Conservation (phyloP, 495 filamentous ascomycete genomes). For the Penicillium macrosclerotiorum region DNA sequence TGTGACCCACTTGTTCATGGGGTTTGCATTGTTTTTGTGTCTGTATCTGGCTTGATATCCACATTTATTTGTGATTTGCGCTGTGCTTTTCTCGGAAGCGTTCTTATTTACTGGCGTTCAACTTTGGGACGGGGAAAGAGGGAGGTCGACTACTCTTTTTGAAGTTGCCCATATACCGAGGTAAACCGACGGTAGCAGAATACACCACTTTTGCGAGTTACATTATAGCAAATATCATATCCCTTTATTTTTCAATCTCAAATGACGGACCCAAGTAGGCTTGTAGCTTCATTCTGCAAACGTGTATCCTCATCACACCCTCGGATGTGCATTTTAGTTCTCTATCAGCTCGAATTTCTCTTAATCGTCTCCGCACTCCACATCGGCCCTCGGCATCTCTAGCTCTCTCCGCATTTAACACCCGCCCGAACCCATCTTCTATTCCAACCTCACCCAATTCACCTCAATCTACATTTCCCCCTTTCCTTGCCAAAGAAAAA, state of each 20-base stretch:
- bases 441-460: not conserved
- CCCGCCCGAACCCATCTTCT: no score
- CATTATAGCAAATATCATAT: no score
- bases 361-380: no score
- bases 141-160: not conserved
- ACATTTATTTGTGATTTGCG: conserved; percentile 13
- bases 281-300: no score
- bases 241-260: not conserved
- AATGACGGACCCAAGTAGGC: no score
- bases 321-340: no score
- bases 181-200: conserved; percentile 4
- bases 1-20: conserved; percentile 1
- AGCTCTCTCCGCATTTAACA: conserved; percentile 23
- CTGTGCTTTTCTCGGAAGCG: no score
- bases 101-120: conserved; percentile 21
- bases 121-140: conserved; percentile 1
- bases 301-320: no score
- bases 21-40: conserved; percentile 1
- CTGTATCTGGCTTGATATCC: conserved; percentile 16
- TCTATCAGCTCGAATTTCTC: no score
- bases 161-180: conserved; percentile 10
- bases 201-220: not conserved
- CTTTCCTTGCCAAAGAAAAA: no score
- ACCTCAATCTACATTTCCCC: not conserved
- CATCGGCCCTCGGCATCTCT: conserved; percentile 35